Base-by-base conservation (phyloP, 108 stramenopile genomes). In the Chaetoceros tenuissimus region DNA sequence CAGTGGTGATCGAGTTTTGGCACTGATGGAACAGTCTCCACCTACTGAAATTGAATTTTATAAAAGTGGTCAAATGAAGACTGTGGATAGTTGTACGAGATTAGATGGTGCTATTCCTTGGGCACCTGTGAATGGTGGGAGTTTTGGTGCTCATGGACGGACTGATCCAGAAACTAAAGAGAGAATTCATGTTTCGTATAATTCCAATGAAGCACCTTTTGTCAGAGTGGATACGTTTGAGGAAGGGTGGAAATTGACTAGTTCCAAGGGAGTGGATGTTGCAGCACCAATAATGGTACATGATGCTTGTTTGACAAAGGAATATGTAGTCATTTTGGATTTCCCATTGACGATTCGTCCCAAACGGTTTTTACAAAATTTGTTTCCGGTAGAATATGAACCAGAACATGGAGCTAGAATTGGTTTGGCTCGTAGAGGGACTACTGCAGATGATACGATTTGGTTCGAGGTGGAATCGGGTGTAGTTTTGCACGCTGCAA, bases 321-420 rank as follows among this genome's bases (percentile, higher is more conserved):
- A 73, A 2, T 59, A 73, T 45, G 66, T 53, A 0, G 46, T 76
- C 5, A 3, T 76, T 1, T 49, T 76, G 31, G 75, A 76, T 34
- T 63, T 76, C 29, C 75, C 75, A 16, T 44, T 76, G 50, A 76
- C 75, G 0, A 40, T 76, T 5, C 60, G 75, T 49, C 54, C 69
- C 13, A 44, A 19, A 1, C 59, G 69, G 16, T 43, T 75, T 16
- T 25, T 75, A 10, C 10, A 10, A 16, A 25, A 62, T 30, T 3
- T 10, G 0, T 76, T 76, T 40, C 75, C 75, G 2, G 75, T 76
- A n/a, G 75, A 76, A 56, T 76, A 71, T 66, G 75, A 76, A 52
- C 69, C 75, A 18, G 46, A 31, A 0, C 20, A 66, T 43, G 62
- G 62, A 29, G 64, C 66, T n/a, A 57, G 75, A n/a, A 66, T 76